Evolutionary conservation across 2,329 filamentous ascomycete genomes (phyloP), one percentile per base, ranked within the genome.

Genomic region (Dactylellina parvicollis): DNA sequence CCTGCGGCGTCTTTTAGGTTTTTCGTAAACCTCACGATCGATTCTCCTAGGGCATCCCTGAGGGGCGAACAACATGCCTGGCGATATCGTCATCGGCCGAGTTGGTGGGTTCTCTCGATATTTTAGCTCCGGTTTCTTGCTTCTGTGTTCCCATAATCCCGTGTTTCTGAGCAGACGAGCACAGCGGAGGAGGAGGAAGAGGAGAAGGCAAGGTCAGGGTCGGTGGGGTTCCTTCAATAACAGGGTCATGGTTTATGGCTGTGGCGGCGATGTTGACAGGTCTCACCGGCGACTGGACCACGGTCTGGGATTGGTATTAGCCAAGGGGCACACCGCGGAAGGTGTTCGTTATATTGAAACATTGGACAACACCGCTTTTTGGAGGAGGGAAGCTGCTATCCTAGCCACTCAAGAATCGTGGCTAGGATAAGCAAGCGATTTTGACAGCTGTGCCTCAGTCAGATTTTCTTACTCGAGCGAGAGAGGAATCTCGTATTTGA

Each of bases 401-500:
- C 49, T 42, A 20, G 52, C 62, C 62, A 59, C 52, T 59, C 44
- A 67, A 46, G 18, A 50, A 38, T 38, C 38, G 49, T 65, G 61
- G 50, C 61, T 56, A 54, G 52, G 30, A 38, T 34, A 28, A 34
- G 18, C 22, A 36, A 52, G 26, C 26, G 47, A 40, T n/a, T 14
- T 12, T 56, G 34, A 20, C 52, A 67, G 54, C 52, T 67, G 42
- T 67, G 54, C 44, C 62, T 30, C 50, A 7, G 36, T 3, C 18
- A 36, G 14, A 38, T 54, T 10, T 22, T 36, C n/a, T 16, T 54
- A 16, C n/a, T 14, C 3, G 36, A 56, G 26, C 24, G 28, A 38
- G 67, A 64, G 67, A 64, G 56, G 59, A 65, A 65, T 65, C 67
- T 72, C 67, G 67, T 72, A 72, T 55, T 72, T 57, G 34, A 22